Conservation (phyloP, 176 grass and related monocot species). For the Cenchrus americanus region DNA sequence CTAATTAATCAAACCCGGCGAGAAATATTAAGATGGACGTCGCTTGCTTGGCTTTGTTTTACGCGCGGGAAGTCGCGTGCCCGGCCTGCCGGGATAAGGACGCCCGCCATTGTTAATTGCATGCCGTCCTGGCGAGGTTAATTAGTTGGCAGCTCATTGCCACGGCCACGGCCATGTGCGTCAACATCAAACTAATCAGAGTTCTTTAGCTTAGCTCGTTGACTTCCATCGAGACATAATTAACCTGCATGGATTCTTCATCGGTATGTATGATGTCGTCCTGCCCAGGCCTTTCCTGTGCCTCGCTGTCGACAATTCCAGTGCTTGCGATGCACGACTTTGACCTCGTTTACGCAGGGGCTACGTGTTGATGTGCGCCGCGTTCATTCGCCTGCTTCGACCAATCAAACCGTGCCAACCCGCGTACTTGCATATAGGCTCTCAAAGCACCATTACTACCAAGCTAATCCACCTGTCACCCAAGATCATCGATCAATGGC, state of each 20-base stretch:
- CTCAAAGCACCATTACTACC: background rate
- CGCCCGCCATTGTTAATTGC: background rate
- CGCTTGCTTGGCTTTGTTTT: background rate
- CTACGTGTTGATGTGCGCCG: background rate
- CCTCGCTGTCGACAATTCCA: background rate
- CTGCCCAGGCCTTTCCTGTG: too few species aligned
- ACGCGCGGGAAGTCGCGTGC: background rate
- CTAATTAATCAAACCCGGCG: too few species aligned
- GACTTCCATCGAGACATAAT: background rate
- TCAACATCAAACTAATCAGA: background rate
- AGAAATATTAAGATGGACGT: too few species aligned
- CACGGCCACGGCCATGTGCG: slow-evolving; percentile 13
- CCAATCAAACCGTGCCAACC: background rate
- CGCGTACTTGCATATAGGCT: background rate
- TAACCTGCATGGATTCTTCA: too few species aligned
- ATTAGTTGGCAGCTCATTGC: background rate
- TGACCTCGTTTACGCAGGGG: background rate
- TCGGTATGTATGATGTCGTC: too few species aligned
- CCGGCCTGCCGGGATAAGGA: slow-evolving; percentile 28
- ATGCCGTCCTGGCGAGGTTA: background rate
- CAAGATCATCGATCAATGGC: background rate
- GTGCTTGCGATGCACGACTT: background rate
- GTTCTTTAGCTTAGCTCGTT: background rate
- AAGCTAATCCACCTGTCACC: background rate
- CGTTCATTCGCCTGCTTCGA: background rate